Conservation (phyloP, 352 stramenopile genomes). For the Phytophthora foliorum region DNA sequence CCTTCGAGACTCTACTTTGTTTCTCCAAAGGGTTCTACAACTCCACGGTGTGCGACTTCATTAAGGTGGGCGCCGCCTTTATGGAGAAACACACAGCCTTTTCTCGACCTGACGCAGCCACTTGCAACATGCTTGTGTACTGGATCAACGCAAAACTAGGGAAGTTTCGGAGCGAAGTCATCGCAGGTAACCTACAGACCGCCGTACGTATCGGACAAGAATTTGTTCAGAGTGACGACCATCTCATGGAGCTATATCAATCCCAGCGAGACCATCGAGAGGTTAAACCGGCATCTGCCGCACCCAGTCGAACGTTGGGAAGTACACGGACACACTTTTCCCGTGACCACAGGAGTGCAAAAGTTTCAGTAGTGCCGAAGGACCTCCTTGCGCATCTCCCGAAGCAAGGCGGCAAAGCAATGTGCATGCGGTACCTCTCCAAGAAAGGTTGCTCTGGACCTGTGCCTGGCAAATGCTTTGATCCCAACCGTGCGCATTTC, state of each 20-base stretch:
- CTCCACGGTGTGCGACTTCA: neutral
- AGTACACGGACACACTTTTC: no score
- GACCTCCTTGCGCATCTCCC: neutral
- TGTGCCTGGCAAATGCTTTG: neutral
- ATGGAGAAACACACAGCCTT: conserved; percentile 2
- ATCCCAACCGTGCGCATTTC: conserved; percentile 7
- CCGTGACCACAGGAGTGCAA: neutral
- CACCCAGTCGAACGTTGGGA: neutral
- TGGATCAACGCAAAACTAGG: conserved; percentile 21
- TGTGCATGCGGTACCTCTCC: conserved; percentile 7
- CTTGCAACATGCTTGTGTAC: conserved; percentile 16
- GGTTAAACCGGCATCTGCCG: neutral
- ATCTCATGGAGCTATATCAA: conserved; percentile 14
- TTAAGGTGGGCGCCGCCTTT: neutral
- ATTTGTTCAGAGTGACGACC: conserved; percentile 7
- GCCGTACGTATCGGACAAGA: neutral
- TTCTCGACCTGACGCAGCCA: neutral
- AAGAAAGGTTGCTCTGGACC: conserved; percentile 2
- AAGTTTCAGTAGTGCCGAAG: neutral
- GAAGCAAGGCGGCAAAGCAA: conserved; percentile 1
- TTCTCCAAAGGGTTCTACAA: conserved; percentile 18
- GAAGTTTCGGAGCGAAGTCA: conserved; percentile 20
- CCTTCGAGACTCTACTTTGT: neutral
- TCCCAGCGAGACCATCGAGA: neutral
- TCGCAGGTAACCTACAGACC: neutral